Evolutionary conservation across 2,329 filamentous ascomycete genomes (phyloP).

Genomic region (Talaromyces sp.): DNA sequence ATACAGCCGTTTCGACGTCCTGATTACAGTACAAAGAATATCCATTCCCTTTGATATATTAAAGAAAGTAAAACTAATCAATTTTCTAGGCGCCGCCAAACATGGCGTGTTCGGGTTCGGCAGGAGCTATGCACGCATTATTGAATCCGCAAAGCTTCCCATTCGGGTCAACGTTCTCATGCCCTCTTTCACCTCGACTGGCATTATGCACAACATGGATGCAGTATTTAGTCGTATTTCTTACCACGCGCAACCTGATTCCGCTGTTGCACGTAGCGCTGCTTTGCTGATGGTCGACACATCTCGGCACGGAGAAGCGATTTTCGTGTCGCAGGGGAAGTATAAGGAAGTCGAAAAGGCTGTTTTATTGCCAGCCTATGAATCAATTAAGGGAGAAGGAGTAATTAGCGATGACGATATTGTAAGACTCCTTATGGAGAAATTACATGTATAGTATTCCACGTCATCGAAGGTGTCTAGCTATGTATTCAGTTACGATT

Average conservation of each 20-base stretch:
- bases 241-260: constrained; percentile 39
- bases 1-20: constrained; percentile 47
- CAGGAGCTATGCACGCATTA: constrained; percentile 40
- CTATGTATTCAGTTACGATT: no score
- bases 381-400: constrained; percentile 1
- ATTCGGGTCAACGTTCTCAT: constrained; percentile 54
- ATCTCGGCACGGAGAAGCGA: constrained; percentile 45
- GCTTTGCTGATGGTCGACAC: constrained; percentile 47
- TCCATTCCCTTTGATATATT: background rate
- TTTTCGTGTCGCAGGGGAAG: constrained; percentile 47
- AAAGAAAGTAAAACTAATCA: background rate
- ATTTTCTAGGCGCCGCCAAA: constrained; percentile 40
- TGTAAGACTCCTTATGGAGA: background rate
- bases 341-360: constrained; percentile 52
- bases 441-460: background rate
- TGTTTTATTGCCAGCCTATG: background rate
- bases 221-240: background rate
- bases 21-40: constrained; percentile 40
- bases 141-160: constrained; percentile 30
- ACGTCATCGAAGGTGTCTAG: no score
- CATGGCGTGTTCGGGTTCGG: constrained; percentile 52
- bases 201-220: constrained; percentile 35
- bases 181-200: constrained; percentile 52
- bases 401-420: constrained; percentile 3
- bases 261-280: constrained; percentile 45